Base-by-base conservation (phyloP, 169 alveolate species). In the Sarcocystis neurona region DNA sequence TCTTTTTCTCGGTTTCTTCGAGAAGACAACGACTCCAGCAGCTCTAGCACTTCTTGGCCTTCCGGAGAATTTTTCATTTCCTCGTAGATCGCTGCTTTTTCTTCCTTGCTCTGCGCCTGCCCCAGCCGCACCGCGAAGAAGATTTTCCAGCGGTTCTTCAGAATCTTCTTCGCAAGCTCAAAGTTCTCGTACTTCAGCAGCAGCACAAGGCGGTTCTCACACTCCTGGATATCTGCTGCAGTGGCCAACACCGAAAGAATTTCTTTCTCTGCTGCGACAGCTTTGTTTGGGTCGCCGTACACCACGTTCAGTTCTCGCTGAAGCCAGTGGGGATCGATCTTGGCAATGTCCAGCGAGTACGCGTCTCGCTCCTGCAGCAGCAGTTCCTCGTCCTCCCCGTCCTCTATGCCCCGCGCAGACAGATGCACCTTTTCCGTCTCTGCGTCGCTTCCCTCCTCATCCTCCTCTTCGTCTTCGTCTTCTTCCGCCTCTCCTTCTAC, bases 251-350 rank as follows among this genome's bases (percentile, higher is more conserved):
- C 91, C 37, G 93, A 85, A 86, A 93, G 63, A 27, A 97, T 94
- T 87, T 97, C 97, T 92, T 95, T 95, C 92, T 97, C 99, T 6
- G 98, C 93, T 37, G 97, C 98, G 56, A 96, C 94, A 23, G 98
- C 96, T 63, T 92, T 46, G 39, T 94, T 93, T 15, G 97, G 94
- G 77, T 95, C 98, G 56, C 92, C 90, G 90, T 93, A 96, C 30
- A 96, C 91, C 80, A 94, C 90, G 80, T 94, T 94, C 46, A 98
- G 93, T 91, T 97, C 98, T 53, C 99, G 94, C 93, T 98, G 99
- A 86, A 98, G 95, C 99, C 99, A 98, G 91, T 97, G 98, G 18
- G 99, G 97, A 92, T 98, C 99, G 41, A 97, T 96, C 85, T 94
- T 93, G 88, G 95, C 91, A 74, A 97, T 94, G 63, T 93, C 97